phyloP scores from a whole-genome alignment of 1,284 basidiomycete species.

The Trametes hirsuta region DNA sequence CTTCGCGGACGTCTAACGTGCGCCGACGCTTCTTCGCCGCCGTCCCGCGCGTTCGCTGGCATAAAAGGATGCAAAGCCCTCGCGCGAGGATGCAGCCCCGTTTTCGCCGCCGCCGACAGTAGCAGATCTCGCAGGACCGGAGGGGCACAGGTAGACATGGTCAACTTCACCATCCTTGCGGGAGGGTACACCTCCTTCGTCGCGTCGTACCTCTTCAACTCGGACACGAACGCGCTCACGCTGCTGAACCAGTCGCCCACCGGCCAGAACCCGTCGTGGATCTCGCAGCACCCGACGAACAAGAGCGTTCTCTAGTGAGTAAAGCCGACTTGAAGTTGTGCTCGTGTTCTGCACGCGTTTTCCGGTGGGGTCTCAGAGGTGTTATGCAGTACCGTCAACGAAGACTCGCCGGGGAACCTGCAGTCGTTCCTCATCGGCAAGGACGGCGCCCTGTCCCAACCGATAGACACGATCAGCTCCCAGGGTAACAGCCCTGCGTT shows the following conservation, averaged over 20 bases:
- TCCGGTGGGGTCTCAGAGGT: background rate
- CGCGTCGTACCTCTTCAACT: constrained; percentile 62
- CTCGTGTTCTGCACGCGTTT: background rate
- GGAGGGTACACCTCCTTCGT: constrained; percentile 64
- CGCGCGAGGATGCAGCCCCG: background rate
- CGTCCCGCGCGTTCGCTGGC: background rate
- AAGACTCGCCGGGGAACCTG: constrained; percentile 47
- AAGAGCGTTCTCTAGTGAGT: constrained; percentile 60
- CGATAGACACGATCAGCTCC: constrained; percentile 51
- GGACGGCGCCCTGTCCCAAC: constrained; percentile 48
- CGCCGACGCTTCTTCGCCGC: background rate
- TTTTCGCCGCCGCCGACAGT: no score
- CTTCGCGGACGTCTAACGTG: no score
- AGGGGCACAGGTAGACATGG: constrained; percentile 40
- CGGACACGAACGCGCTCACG: constrained; percentile 47
- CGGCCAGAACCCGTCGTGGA: constrained; percentile 59
- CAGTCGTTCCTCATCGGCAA: constrained; percentile 58
- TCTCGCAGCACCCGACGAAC: constrained; percentile 54
- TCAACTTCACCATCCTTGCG: constrained; percentile 62
- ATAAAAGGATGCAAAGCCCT: background rate
- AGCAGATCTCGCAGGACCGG: background rate
- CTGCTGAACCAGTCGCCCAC: constrained; percentile 52
- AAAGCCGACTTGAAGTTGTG: constrained; percentile 14
- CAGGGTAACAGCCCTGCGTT: constrained; percentile 58
- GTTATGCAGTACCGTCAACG: constrained; percentile 55